Evolutionary conservation across 2,329 filamentous ascomycete genomes (phyloP).

Genomic region (Aspergillus unguis): DNA sequence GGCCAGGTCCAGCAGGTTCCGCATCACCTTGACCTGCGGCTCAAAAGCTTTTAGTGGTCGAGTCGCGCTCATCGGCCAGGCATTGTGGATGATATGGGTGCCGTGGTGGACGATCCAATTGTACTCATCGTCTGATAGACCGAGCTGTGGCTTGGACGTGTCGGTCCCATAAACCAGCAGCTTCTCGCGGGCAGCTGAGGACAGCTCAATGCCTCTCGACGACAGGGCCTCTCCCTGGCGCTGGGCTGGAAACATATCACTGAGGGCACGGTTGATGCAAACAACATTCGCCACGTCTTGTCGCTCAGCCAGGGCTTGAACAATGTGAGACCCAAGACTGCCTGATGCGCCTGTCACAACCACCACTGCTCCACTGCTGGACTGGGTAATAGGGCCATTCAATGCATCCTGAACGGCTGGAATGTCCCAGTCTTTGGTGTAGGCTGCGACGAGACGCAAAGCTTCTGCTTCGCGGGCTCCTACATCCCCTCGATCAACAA

Average conservation of each 20-base stretch:
- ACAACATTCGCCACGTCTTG: slow-evolving; percentile 33
- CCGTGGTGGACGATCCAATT: slow-evolving; percentile 34
- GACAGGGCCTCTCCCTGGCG: slow-evolving; percentile 37
- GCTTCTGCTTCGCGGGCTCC: neutral
- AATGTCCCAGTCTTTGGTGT: neutral
- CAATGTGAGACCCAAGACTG: slow-evolving; percentile 39
- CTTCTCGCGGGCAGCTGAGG: slow-evolving; percentile 28
- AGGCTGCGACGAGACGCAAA: neutral
- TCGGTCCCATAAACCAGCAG: slow-evolving; percentile 50
- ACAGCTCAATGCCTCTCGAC: slow-evolving; percentile 23
- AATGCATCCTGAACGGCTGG: neutral
- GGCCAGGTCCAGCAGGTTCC: slow-evolving; percentile 42
- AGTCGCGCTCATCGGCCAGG: slow-evolving; percentile 28
- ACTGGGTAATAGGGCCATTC: no score
- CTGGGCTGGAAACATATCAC: slow-evolving; percentile 1
- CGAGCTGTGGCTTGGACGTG: slow-evolving; percentile 48
- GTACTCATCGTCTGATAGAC: slow-evolving; percentile 44
- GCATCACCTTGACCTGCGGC: slow-evolving; percentile 43
- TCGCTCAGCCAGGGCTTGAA: slow-evolving; percentile 33
- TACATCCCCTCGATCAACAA: neutral
- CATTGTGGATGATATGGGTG: slow-evolving; percentile 46
- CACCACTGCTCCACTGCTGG: no score
- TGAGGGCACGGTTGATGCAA: slow-evolving; percentile 46
- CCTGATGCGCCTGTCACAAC: slow-evolving; percentile 43
- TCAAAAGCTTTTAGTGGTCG: slow-evolving; percentile 19